Base-by-base conservation (phyloP, 176 grass and related monocot genomes). In the Tillandsia fasciculata region DNA sequence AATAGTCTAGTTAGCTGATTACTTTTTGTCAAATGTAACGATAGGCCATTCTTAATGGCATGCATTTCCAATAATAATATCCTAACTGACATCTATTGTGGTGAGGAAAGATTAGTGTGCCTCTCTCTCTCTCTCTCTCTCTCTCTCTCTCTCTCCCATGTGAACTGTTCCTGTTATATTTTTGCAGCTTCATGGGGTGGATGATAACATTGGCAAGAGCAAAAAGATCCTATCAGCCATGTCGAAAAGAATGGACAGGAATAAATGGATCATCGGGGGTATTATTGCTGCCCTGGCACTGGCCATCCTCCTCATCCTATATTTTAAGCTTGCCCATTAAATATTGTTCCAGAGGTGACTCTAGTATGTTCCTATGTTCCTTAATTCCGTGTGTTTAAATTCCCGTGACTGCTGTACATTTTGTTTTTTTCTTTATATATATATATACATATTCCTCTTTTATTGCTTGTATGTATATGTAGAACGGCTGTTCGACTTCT, bases 221-320 rank as follows among this genome's bases (percentile, higher is more conserved):
- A 96, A 91, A 82, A 92, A 87, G 77, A 96, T 92, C 65, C 77
- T 96, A 33, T 71, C 79, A 26, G 76, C 78, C 67, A 92, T 92
- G 88, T 89, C 88, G 59, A 96, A 89, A 77, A 96, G 92, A 85
- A 96, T 96, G 81, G 88, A 96, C 74, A 85, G 86, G 64, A 92
- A 96, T 83, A 96, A 96, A 64, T 96, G 88, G 86, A 89, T 96
- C 53, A 85, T 87, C 67, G 88, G 88, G 42, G 83, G 86, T 9
- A 84, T 92, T 47, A 92, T 92, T 2, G 27, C 70, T 11, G 64
- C 67, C 63, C 88, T 96, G 18, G 79, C 79, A 64, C 58, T 96
- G 74, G 86, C 92, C 52, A 96, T 96, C 24, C 68, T 96, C 71
- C 12, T 96, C 52, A 92, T 96, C 56, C 75, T 96, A 53, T 96